These are phyloP conservation scores for Clitopilus hobsonii DNA, from an alignment of 768 basidiomycete species.

Conservation along the genomic window DNA sequence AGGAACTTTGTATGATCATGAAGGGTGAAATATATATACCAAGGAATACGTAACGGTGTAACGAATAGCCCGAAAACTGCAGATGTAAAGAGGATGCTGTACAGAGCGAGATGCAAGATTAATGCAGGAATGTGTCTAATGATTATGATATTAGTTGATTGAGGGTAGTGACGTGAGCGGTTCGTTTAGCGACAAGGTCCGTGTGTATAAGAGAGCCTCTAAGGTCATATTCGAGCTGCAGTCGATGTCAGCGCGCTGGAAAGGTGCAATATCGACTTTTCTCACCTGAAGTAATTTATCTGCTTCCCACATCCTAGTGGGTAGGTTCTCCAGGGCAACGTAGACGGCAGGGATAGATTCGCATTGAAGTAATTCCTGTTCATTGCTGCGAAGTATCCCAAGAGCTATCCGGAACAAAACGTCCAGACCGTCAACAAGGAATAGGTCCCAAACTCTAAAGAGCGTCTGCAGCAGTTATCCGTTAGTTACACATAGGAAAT, in stretches of 20 bases:
- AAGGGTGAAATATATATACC: no score
- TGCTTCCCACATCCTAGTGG: slow-evolving; percentile 90
- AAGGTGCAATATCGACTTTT: slow-evolving; percentile 5
- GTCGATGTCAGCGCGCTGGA: not conserved
- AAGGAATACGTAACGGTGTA: not conserved
- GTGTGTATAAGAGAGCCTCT: slow-evolving; percentile 44
- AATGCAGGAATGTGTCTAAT: not conserved
- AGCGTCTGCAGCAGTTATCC: slow-evolving; percentile 55
- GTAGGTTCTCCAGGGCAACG: slow-evolving; percentile 82
- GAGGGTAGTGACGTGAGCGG: slow-evolving; percentile 44
- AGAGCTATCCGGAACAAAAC: slow-evolving; percentile 89
- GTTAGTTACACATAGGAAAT: not conserved
- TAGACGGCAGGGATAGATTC: slow-evolving; percentile 88
- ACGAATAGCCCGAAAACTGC: not conserved
- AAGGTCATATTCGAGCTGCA: slow-evolving; percentile 56
- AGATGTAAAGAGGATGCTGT: not conserved
- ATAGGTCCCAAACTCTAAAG: slow-evolving; percentile 94
- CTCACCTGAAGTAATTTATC: slow-evolving; percentile 86
- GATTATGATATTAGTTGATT: slow-evolving; percentile 32
- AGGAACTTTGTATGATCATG: not conserved
- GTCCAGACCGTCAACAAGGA: slow-evolving; percentile 89
- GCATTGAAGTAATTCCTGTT: slow-evolving; percentile 77
- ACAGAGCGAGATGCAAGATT: not conserved
- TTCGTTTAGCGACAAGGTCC: slow-evolving; percentile 53
- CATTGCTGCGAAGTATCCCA: slow-evolving; percentile 79